Percentiles rank a stretch among this genome's conserved stretches.
These are phyloP conservation scores for Clonostachys byssicola DNA, from an alignment of 2,329 filamentous ascomycete genomes.

Conservation along the genomic window DNA sequence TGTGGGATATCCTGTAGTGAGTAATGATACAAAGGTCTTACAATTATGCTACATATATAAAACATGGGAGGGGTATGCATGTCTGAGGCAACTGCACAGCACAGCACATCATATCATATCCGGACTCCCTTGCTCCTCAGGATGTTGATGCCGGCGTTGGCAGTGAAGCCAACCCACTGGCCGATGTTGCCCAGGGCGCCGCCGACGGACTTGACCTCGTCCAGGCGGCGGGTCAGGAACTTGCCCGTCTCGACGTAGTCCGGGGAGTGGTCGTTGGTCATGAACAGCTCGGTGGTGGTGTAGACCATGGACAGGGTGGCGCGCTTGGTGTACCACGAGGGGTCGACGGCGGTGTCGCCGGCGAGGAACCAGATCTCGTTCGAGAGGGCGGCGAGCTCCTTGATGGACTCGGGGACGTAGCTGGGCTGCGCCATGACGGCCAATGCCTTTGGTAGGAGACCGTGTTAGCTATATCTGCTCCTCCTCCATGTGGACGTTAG, in stretches of 20 bases:
- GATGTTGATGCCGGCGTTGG: slow-evolving; percentile 72
- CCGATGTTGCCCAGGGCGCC: slow-evolving; percentile 58
- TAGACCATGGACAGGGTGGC: slow-evolving; percentile 52
- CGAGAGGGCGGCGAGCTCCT: slow-evolving; percentile 75
- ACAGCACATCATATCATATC: slow-evolving; percentile 48
- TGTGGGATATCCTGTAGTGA: too few species aligned
- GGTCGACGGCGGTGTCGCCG: slow-evolving; percentile 77
- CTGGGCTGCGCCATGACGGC: slow-evolving; percentile 84
- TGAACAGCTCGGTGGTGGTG: slow-evolving; percentile 81
- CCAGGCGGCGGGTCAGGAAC: slow-evolving; percentile 73
- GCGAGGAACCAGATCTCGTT: slow-evolving; percentile 91
- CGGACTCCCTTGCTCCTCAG: slow-evolving; percentile 83
- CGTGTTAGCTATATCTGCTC: too few species aligned
- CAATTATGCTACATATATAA: slow-evolving; percentile 1
- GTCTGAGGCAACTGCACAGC: slow-evolving; percentile 1
- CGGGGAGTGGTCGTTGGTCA: slow-evolving; percentile 80
- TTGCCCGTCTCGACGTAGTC: slow-evolving; percentile 73
- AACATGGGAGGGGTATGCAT: background rate
- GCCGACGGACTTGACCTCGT: slow-evolving; percentile 63
- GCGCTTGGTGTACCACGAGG: slow-evolving; percentile 76
- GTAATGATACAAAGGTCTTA: background rate
- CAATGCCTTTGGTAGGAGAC: slow-evolving; percentile 56
- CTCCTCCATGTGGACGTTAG: too few species aligned
- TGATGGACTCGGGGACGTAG: slow-evolving; percentile 70
- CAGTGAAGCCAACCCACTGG: slow-evolving; percentile 81